Evolutionary conservation across 2,329 filamentous ascomycete genomes (phyloP), one percentile per base, ranked within the genome.

Genomic region (Dactylella cylindrospora): DNA sequence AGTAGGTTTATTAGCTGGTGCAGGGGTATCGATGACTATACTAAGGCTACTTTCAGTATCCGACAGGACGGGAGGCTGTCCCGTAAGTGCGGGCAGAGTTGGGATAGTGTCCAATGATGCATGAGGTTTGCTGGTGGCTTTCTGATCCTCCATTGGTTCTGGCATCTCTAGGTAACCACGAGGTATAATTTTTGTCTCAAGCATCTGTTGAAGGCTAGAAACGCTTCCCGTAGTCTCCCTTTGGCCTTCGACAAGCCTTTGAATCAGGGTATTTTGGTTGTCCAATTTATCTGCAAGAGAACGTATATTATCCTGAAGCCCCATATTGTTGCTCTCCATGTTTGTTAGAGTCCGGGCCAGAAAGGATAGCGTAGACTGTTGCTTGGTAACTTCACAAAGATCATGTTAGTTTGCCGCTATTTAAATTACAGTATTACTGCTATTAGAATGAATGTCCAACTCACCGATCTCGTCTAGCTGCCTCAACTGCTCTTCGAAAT

Each of bases 1-100:
- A 5, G 15, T 13, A 19, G 44, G 38, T 41, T 49, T 61, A 6
- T 54, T 54, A 7, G 38, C 38, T n/a, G 49, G 49, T 5, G 38
- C 20, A 1, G 57, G 49, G 3, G 49, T 50, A 39, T 45, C 38
- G 8, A 7, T 6, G 3, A 55, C 35, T n/a, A 43, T 22, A 44
- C 20, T 25, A 3, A 23, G n/a, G 12, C 29, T 12, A 25, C 13
- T 44, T 9, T 62, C 49, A 5, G 57, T 39, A 17, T 45, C 28
- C n/a, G 36, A 47, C 5, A 62, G 36, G 29, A 40, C 22, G 3
- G 44, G 31, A 17, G 13, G 25, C 25, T 60, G 28, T 6, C 32
- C 36, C 1, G 45, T 46, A 5, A n/a, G 28, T 5, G 41, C 54
- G 10, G 15, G 39, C 5, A 46, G 31, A 3, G 51, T 39, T 5